A percentile compares a stretch with the other conserved stretches of the same genome.
Evolutionary conservation across 169 alveolate species (phyloP).

Genomic region (Eimeria acervulina): DNA sequence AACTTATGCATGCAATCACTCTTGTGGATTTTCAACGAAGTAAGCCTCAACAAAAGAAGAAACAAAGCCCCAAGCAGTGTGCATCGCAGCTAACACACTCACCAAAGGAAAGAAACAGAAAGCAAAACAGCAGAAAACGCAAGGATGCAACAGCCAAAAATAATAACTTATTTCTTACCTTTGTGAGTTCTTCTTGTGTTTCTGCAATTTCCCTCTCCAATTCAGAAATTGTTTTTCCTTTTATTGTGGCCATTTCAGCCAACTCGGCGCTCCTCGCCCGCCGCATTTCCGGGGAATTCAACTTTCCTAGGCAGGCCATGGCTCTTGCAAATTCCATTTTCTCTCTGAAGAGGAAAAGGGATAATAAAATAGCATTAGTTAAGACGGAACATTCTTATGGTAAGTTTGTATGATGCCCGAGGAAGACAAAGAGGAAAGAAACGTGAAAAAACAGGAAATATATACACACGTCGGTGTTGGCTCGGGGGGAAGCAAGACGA

Average conservation of each 20-base stretch:
- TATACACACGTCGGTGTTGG: slow-evolving; percentile 72
- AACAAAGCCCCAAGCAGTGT: too few relatives aligned
- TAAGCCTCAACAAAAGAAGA: too few relatives aligned
- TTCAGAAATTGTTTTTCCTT: slow-evolving; percentile 75
- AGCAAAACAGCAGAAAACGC: neutral
- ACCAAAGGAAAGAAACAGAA: neutral
- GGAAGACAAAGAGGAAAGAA: neutral
- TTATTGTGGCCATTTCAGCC: slow-evolving; percentile 79
- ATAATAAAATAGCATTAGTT: neutral
- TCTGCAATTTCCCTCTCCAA: slow-evolving; percentile 70
- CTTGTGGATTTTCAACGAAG: too few relatives aligned
- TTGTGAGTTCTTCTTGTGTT: slow-evolving; percentile 51
- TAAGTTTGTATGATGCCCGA: neutral
- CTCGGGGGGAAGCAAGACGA: slow-evolving; percentile 75
- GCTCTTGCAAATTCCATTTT: slow-evolving; percentile 84
- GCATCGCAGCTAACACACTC: too few relatives aligned
- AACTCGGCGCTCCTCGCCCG: slow-evolving; percentile 54
- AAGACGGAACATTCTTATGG: too few relatives aligned
- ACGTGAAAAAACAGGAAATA: neutral
- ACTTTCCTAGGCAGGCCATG: slow-evolving; percentile 78
- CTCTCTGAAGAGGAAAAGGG: slow-evolving; percentile 55
- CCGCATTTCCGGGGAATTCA: slow-evolving; percentile 83
- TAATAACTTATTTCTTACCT: slow-evolving; percentile 5
- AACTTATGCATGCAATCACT: too few relatives aligned
- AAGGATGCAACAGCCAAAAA: too few relatives aligned